These are phyloP conservation scores for Neurospora crassa DNA, from an alignment of 2,329 filamentous ascomycete species.

Conservation along the genomic window DNA sequence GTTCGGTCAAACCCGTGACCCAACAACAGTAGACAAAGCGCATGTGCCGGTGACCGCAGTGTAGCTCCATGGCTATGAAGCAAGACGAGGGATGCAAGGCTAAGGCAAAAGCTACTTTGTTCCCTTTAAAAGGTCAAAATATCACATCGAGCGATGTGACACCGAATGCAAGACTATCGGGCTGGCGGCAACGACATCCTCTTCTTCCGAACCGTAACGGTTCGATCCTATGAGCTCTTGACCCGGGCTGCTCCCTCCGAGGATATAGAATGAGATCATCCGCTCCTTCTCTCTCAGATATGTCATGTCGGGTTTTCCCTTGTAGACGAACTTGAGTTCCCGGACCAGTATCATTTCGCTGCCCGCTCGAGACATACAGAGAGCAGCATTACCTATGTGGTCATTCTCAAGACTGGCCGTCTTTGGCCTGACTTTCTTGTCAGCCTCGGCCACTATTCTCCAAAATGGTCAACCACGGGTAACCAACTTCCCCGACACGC, in stretches of 20 bases:
- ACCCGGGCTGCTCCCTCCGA: neutral
- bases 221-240: neutral
- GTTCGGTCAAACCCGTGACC: neutral
- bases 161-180: neutral
- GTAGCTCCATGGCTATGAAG: neutral
- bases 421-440: conserved; percentile 15
- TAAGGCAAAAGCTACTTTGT: neutral
- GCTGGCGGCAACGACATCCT: neutral
- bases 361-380: neutral
- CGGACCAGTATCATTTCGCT: neutral
- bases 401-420: conserved; percentile 9
- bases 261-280: neutral
- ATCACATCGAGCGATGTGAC: neutral
- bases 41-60: neutral
- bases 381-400: conserved; percentile 9
- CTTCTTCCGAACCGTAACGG: neutral
- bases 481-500: conserved; percentile 32
- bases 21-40: neutral
- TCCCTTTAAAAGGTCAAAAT: neutral
- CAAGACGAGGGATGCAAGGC: neutral
- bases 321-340: neutral
- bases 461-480: conserved; percentile 32
- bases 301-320: neutral
- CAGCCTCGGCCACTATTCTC: conserved; percentile 24
- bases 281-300: neutral